Base-by-base conservation (phyloP, 2,329 filamentous ascomycete species). In the Botrytis elliptica region DNA sequence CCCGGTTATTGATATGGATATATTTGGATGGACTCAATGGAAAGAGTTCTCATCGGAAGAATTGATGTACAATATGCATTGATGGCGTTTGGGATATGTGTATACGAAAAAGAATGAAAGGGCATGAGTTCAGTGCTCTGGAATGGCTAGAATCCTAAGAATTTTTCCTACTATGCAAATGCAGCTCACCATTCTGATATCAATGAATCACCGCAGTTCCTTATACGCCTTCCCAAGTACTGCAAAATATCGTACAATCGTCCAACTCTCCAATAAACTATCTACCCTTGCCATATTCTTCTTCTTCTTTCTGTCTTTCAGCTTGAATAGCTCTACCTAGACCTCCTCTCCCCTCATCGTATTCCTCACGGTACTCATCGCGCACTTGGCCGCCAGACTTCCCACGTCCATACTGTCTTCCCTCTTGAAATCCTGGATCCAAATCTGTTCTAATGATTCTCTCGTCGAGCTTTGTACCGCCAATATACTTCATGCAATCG, bases 401-500 rank as follows among this genome's bases (percentile, higher is more conserved):
- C 80, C 95, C 95, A 71, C 95, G 91, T 76, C 94, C 96, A 82
- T 98, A 99, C 85, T 99, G 96, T 75, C 96, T 89, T 10, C 96
- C 96, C 85, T 99, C 96, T 78, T 95, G 91, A 79, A 99, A 99
- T 3, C 96, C 96, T 46, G 97, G 95, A 81, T 99, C 96, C 67
- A 98, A 84, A 85, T 99, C 96, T 38, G 95, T 97, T 75, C 96
- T 89, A 81, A 99, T 98, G 81, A 99, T 92, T 79, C 96, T 91
- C 87, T 99, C 96, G 83, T 99, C 96, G 64, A 99, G 89, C 86
- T 99, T 99, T 52, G 96, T 99, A 74, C 96, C 96, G 73, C 96
- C 96, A 80, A 99, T 92, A 82, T 98, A 99, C 85, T 98, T 99
- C 91, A 99, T 91, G 84, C 95, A 98, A 83, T 99, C 96, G 68